Base-by-base conservation (phyloP, 208 protist species). In the Acanthamoeba royreba region DNA sequence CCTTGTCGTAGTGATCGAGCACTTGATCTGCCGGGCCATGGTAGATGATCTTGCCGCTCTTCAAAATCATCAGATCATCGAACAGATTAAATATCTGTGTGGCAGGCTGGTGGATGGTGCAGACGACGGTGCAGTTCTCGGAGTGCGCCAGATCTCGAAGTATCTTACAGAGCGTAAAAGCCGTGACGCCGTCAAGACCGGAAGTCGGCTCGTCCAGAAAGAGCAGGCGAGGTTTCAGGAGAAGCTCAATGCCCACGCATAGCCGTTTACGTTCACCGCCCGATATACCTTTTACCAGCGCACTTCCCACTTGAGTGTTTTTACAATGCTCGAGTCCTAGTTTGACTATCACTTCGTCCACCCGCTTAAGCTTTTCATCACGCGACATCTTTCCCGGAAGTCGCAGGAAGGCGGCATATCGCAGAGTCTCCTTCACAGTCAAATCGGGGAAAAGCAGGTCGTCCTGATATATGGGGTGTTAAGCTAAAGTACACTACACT, bases 191-290 rank as follows among this genome's bases (percentile, higher is more conserved):
- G 28, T 79, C 66, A 25, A 79, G 31, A 28, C 81, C 81, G 17
- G 22, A 63, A 4, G 87, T 83, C 46, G 93, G 93, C 58, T 95
- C 93, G 40, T 95, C 93, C 35, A 55, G 28, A 17, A 95, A 79
- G 4, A 95, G 74, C 15, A 95, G n/a, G n/a, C n/a, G n/a, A n/a
- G 93, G 93, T 0, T 33, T 0, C 9, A 53, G 25, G n/a, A 95
- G 45, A 22, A 95, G 63, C 46, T 93, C 87, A 43, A 15, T 46
- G 2, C 55, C 93, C 17, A 95, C 87, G 79, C 40, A 58, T 2
- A 95, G 4, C 2, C 93, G 86, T 81, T 95, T 95, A 42, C 72
- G 66, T 72, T 95, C 93, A n/a, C 93, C 93, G 22, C 93, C 93
- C 28, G 93, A 95, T 4, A 95, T 28, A 43, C 93, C 93, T 66